Base-by-base conservation (phyloP, 1,139 yeast genomes). In the Hyphopichia wangnamkhiaoensis region DNA sequence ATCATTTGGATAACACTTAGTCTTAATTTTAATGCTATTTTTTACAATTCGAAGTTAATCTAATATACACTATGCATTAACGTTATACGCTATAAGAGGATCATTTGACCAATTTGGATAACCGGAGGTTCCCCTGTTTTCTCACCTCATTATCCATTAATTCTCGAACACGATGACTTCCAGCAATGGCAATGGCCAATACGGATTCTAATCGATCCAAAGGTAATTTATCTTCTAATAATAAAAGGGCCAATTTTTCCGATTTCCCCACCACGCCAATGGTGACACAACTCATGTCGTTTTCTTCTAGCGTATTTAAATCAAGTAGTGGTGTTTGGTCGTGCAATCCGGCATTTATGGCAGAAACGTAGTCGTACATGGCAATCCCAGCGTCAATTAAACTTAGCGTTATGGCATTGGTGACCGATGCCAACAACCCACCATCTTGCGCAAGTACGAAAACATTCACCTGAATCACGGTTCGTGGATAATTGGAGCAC, bases 361-460 rank as follows among this genome's bases (percentile, higher is more conserved):
- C 82, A 37, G 90, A 78, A 12, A 93, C 85, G 56, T 88, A 91
- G 58, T 93, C 98, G 55, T 85, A 85, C 88, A 93, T 84, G 14
- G 97, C 87, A 33, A 93, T 83, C 34, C 98, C 98, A 1, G 98
- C 97, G 63, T 94, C 98, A 34, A 93, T 81, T 37, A 93, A 70
- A 0, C 96, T 98, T 49, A 93, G 67, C 1, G 96, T 88, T 37
- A 87, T 79, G n/a, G 97, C 89, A 58, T 94, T 93, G 36, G 89
- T 74, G 53, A 94, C 79, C 1, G 87, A 76, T 0, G 96, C 80
- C 48, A 93, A 65, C 35, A 91, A 59, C 0, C 96, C 95, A 26
- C 98, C 98, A 57, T 94, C 98, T 53, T 89, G 89, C 8, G 93
- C 83, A 43, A 93, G 69, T 0, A 93, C 90, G 49, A 87, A 88